Evolutionary conservation across 495 filamentous ascomycete species (phyloP).

Genomic region (Halenospora varia): DNA sequence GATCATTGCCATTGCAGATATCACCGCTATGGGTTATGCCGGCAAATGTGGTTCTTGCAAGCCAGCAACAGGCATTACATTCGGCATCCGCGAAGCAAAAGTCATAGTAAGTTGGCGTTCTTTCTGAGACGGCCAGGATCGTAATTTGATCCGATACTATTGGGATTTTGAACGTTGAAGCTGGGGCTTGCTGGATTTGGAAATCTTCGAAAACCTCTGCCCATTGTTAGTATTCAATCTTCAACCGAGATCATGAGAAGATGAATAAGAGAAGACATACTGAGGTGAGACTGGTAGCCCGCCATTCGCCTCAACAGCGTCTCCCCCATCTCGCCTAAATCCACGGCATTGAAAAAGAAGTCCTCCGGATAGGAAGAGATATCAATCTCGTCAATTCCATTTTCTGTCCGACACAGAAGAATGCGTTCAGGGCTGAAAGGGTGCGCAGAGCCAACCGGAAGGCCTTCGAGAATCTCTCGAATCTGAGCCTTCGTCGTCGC

Average conservation of each 20-base stretch:
- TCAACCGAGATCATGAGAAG: not conserved
- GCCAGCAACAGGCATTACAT: slow-evolving; percentile 18
- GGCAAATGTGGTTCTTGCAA: slow-evolving; percentile 13
- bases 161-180: slow-evolving; percentile 25
- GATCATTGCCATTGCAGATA: slow-evolving; percentile 3
- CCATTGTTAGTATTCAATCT: not conserved
- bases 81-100: slow-evolving; percentile 26
- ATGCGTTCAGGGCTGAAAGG: slow-evolving; percentile 26
- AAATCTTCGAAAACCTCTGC: slow-evolving; percentile 24
- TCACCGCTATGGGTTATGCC: slow-evolving; percentile 14
- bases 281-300: slow-evolving; percentile 13
- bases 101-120: slow-evolving; percentile 26
- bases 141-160: slow-evolving; percentile 22
- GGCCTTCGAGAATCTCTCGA: slow-evolving; percentile 17
- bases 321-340: slow-evolving; percentile 27
- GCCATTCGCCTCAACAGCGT: slow-evolving; percentile 23
- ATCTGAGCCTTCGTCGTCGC: slow-evolving; percentile 23
- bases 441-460: slow-evolving; percentile 28
- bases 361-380: slow-evolving; percentile 26
- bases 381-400: slow-evolving; percentile 26
- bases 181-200: slow-evolving; percentile 25
- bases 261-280: slow-evolving; percentile 12
- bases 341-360: slow-evolving; percentile 27
- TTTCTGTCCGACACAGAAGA: slow-evolving; percentile 24
- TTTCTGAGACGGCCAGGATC: slow-evolving; percentile 24